Percentiles rank a stretch among this genome's conserved stretches.
Evolutionary conservation across 1,284 basidiomycete species (phyloP).

Genomic region (Ceratorhiza oryzae-sativae): DNA sequence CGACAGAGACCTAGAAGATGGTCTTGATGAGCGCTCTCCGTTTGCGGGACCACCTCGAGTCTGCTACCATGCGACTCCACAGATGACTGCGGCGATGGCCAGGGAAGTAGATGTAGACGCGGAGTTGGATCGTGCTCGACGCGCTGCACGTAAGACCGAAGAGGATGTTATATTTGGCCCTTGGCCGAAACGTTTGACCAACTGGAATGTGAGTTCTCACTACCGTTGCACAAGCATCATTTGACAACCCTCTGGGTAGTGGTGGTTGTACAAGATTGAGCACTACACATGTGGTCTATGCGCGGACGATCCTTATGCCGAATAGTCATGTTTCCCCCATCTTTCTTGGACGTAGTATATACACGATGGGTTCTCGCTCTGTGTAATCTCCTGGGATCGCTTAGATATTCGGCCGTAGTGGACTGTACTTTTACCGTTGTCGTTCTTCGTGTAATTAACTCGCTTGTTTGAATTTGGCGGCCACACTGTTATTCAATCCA

Average conservation of each 20-base stretch:
- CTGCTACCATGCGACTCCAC: slow-evolving; percentile 20
- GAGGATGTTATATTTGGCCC: slow-evolving; percentile 61
- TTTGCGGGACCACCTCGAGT: slow-evolving; percentile 16
- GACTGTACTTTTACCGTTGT: slow-evolving; percentile 20
- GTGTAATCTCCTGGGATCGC: slow-evolving; percentile 5
- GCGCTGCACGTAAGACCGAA: slow-evolving; percentile 54
- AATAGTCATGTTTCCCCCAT: not conserved
- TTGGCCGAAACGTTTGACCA: slow-evolving; percentile 71
- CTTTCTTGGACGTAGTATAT: not conserved
- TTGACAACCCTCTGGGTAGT: not conserved
- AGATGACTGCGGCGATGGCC: slow-evolving; percentile 21
- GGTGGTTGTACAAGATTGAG: slow-evolving; percentile 38
- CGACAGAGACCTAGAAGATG: slow-evolving; percentile 21
- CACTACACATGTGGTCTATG: slow-evolving; percentile 32
- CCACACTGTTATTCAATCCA: slow-evolving; percentile 37
- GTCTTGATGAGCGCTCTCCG: slow-evolving; percentile 26
- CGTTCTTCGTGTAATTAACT: slow-evolving; percentile 21
- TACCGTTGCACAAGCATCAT: not conserved
- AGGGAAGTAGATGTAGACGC: slow-evolving; percentile 50
- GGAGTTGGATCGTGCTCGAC: slow-evolving; percentile 49
- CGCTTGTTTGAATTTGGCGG: slow-evolving; percentile 32
- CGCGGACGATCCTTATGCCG: slow-evolving; percentile 29
- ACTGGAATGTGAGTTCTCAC: slow-evolving; percentile 64
- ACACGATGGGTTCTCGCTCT: not conserved
- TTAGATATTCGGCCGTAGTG: slow-evolving; percentile 5